Evolutionary conservation across 441 rosid species (phyloP).

Genomic region (Brassica balearica): DNA sequence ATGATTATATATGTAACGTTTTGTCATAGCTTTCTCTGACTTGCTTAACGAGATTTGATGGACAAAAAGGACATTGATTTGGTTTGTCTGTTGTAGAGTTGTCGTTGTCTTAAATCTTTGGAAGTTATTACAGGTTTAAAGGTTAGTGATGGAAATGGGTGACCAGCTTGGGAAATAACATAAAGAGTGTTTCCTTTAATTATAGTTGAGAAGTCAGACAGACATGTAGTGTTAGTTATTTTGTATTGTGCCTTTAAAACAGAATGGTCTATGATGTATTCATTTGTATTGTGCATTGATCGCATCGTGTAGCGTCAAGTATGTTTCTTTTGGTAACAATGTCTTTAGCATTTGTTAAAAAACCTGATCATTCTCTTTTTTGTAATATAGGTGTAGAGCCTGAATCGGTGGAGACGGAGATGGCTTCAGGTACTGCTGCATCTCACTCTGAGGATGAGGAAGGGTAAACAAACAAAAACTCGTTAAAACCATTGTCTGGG

Average conservation of each 20-base stretch:
- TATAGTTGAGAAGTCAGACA: conserved; percentile 13
- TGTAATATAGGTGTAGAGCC: conserved; percentile 51
- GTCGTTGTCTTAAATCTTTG: conserved; percentile 11
- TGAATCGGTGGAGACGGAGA: conserved; percentile 49
- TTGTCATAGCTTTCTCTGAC: conserved; percentile 8
- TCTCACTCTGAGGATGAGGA: conserved; percentile 70
- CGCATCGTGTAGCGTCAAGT: background rate
- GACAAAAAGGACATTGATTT: background rate
- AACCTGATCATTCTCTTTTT: background rate
- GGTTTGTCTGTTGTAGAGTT: conserved; percentile 15
- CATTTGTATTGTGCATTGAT: conserved; percentile 5
- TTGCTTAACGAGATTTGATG: conserved; percentile 7
- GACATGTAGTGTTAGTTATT: conserved; percentile 8
- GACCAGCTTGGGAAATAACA: conserved; percentile 10
- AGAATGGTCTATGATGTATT: conserved; percentile 2
- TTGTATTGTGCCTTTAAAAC: background rate
- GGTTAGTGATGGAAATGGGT: conserved; percentile 11
- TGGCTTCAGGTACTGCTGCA: conserved; percentile 36
- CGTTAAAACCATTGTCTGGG: conserved; percentile 46
- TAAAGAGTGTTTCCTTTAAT: conserved; percentile 8
- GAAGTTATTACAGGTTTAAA: conserved; percentile 16
- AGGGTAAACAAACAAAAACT: conserved; percentile 41
- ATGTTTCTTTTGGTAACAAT: background rate
- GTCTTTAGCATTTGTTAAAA: conserved; percentile 9
- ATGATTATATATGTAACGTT: conserved; percentile 4